Conservation (phyloP, 2,329 filamentous ascomycete genomes). For the Fusarium pseudograminearum region DNA sequence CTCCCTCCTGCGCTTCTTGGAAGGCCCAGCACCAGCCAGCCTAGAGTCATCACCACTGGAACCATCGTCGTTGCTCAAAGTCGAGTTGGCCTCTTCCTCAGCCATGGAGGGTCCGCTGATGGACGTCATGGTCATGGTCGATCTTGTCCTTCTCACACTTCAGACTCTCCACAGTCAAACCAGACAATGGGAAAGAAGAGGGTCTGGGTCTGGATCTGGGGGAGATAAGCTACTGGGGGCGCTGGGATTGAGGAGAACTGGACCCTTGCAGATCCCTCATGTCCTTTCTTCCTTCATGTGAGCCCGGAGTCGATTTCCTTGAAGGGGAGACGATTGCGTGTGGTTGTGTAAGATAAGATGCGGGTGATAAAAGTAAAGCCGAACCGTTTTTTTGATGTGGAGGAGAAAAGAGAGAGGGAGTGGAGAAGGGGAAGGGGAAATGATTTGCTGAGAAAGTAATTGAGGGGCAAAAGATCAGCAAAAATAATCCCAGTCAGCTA, state of each 20-base stretch:
- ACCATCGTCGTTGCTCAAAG: constrained; percentile 53
- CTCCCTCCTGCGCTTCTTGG: constrained; percentile 56
- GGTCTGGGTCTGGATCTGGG: constrained; percentile 19
- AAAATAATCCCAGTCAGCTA: background rate
- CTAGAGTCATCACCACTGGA: constrained; percentile 54
- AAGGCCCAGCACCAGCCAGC: constrained; percentile 32
- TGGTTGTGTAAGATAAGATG: background rate
- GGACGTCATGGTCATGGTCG: constrained; percentile 45
- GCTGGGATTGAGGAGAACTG: constrained; percentile 16
- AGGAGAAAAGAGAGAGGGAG: constrained; percentile 10
- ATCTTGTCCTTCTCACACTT: constrained; percentile 14
- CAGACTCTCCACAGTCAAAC: constrained; percentile 46
- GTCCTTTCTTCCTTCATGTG: background rate
- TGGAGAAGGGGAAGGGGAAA: constrained; percentile 11
- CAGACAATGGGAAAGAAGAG: constrained; percentile 10
- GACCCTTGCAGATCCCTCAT: constrained; percentile 23
- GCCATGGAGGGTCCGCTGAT: constrained; percentile 47
- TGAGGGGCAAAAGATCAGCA: constrained; percentile 16
- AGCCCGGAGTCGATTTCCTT: constrained; percentile 4
- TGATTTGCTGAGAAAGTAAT: constrained; percentile 16
- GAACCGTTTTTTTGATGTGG: constrained; percentile 12
- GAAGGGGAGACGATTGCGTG: constrained; percentile 20
- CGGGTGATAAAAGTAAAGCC: constrained; percentile 22
- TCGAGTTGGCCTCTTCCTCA: constrained; percentile 55
- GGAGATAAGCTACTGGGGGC: constrained; percentile 35